Conservation (phyloP, 805 yeast genomes). For the Komagataella phaffii region DNA sequence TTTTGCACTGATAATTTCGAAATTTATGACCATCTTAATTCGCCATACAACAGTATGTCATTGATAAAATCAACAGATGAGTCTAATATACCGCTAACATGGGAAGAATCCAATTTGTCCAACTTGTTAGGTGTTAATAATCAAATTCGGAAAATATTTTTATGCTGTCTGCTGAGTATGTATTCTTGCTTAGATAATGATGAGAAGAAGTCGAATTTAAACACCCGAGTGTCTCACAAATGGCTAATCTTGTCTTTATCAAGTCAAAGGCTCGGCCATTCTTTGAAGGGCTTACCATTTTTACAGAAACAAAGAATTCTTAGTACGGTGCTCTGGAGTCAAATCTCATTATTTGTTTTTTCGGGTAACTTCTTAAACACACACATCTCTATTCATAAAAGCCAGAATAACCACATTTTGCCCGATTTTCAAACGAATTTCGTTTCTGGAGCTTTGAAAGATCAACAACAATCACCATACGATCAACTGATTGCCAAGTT, state of each 20-base stretch:
- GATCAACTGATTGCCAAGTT: conserved; percentile 1
- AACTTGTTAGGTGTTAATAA: background rate
- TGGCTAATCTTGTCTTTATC: background rate
- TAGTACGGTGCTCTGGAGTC: background rate
- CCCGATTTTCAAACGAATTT: background rate
- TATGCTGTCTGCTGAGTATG: background rate
- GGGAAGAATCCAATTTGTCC: background rate
- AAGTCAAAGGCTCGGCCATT: background rate
- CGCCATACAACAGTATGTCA: background rate
- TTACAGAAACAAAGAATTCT: background rate
- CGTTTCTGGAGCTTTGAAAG: background rate
- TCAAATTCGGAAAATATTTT: background rate
- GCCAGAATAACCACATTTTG: background rate
- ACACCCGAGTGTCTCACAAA: background rate
- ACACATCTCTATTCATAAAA: background rate
- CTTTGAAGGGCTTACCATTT: background rate
- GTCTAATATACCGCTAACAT: background rate
- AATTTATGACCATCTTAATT: background rate
- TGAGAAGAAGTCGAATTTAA: background rate
- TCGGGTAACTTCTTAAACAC: background rate
- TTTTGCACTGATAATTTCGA: background rate
- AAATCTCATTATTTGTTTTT: background rate
- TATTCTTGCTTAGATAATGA: background rate
- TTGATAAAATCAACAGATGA: background rate
- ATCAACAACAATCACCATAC: background rate